phyloP scores from a whole-genome alignment of 805 yeast species.

The Yamadazyma phyllophila region DNA sequence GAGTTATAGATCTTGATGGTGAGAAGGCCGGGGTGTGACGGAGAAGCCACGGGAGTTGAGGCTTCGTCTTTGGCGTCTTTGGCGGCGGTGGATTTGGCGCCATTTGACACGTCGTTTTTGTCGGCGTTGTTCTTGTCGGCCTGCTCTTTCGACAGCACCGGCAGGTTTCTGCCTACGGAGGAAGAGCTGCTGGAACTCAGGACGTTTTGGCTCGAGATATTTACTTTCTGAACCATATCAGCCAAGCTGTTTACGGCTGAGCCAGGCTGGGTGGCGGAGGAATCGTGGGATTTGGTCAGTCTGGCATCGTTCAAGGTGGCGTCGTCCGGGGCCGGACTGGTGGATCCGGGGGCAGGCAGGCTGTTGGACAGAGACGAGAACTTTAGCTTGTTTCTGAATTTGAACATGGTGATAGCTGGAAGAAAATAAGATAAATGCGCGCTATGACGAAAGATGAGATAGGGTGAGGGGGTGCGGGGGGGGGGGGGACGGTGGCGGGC shows the following conservation, averaged over 20 bases:
- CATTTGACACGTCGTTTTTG: background rate
- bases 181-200: conserved; percentile 8
- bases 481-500: background rate
- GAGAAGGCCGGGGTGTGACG: conserved; percentile 60
- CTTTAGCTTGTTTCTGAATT: conserved; percentile 31
- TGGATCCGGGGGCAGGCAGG: conserved; percentile 9
- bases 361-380: conserved; percentile 15
- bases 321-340: background rate
- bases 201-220: conserved; percentile 5
- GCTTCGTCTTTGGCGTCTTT: background rate
- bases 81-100: background rate
- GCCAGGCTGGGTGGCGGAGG: conserved; percentile 12
- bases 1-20: conserved; percentile 77
- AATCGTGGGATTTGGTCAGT: conserved; percentile 6
- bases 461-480: background rate
- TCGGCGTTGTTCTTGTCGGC: background rate
- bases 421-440: background rate
- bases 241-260: conserved; percentile 20
- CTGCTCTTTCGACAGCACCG: background rate
- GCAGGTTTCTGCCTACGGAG: background rate
- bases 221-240: conserved; percentile 9
- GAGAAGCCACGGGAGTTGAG: background rate
- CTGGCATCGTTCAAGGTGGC: background rate
- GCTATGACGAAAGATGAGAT: background rate
- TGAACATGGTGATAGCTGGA: conserved; percentile 20